Base-by-base conservation (phyloP, 176 grass and related monocot species). In the Metroxylon sagu region DNA sequence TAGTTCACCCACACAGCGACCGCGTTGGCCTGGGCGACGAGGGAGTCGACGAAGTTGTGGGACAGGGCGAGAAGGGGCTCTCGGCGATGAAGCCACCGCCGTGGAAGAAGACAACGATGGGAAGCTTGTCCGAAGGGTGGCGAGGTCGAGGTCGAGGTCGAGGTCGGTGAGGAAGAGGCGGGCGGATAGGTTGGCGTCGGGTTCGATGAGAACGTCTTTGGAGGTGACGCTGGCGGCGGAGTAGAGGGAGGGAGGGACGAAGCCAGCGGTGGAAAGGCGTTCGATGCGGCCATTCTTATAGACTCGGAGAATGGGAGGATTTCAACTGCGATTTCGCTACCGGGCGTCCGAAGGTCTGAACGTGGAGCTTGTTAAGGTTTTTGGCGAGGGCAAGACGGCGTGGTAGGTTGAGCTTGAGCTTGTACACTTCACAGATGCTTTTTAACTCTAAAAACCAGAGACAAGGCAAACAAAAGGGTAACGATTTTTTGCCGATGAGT, bases 101-200 rank as follows among this genome's bases (percentile, higher is more conserved):
- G 28, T 89, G 81, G 64, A 81, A 85, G 65, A 85, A 89, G 0
- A 85, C 28, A n/a, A 78, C 16, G 58, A 81, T 35, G 14, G 73
- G 73, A 5, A 78, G 73, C 35, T 39, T 39, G 7, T 39, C 7
- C 6, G 54, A 14, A 43, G 35, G 1, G 17, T 4, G 21, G 21
- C 4, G 43, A 7, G 2, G 4, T 23, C 21, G 6, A 29, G 0
- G 48, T 26, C 21, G 21, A 23, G 1, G 21, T 23, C 21, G 0
- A 6, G 0, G 1, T 23, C 5, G 0, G 2, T 4, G 12, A 0
- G 0, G 3, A 71, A 79, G 16, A 28, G 6, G 59, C 76, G 76
- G 16, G 85, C 50, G 14, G 77, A 72, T 4, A 64, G 50, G 18
- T 60, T 55, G 4, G 76, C 73, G 14, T 48, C 18, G 8, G 60